Conservation (phyloP, 257 asterid species). For the Lithospermum erythrorhizon region DNA sequence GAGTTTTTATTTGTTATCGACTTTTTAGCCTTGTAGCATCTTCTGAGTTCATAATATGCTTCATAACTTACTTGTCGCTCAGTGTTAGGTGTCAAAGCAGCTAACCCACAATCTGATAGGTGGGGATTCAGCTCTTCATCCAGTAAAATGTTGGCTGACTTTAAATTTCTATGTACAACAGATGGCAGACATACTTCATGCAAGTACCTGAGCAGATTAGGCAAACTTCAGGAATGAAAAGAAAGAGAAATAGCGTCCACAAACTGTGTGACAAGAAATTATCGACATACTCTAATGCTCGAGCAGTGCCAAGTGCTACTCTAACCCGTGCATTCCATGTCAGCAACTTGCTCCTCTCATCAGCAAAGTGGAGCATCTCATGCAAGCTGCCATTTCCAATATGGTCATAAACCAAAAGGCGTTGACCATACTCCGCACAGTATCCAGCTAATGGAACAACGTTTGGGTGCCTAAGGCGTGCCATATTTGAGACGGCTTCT, state of each 20-base stretch:
- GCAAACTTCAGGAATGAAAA: slow-evolving; percentile 10
- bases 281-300: slow-evolving; percentile 85
- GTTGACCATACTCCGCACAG: slow-evolving; percentile 92
- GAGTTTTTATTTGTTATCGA: neutral
- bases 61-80: slow-evolving; percentile 64
- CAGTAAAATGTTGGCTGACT: slow-evolving; percentile 84
- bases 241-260: neutral
- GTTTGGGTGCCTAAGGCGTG: slow-evolving; percentile 85
- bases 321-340: slow-evolving; percentile 97
- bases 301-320: slow-evolving; percentile 96
- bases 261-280: neutral
- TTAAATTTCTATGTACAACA: slow-evolving; percentile 87
- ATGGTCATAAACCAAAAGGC: slow-evolving; percentile 75
- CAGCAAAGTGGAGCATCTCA: slow-evolving; percentile 89
- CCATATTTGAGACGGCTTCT: slow-evolving; percentile 84
- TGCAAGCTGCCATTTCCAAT: slow-evolving; percentile 78
- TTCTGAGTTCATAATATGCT: neutral
- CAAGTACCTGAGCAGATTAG: slow-evolving; percentile 63
- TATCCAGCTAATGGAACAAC: slow-evolving; percentile 78
- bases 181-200: slow-evolving; percentile 97
- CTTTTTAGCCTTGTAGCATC: neutral
- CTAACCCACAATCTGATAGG: slow-evolving; percentile 90
- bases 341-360: slow-evolving; percentile 75
- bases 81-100: slow-evolving; percentile 75
- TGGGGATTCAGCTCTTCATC: slow-evolving; percentile 92